Base-by-base conservation (phyloP, 1,284 basidiomycete species). In the Papiliotrema nemorosa region DNA sequence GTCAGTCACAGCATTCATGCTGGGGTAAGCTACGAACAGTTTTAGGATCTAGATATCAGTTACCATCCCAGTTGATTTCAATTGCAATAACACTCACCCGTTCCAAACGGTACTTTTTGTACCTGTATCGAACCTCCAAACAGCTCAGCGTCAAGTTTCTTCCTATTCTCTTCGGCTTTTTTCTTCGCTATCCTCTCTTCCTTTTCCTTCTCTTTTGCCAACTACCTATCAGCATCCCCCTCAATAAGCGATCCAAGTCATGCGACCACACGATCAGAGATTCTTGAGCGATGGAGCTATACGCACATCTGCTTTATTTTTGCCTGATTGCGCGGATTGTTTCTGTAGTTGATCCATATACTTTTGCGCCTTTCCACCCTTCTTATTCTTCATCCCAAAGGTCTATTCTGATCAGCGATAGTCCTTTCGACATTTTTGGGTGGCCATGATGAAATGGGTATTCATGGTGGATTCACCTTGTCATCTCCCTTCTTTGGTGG, bases 341-440 rank as follows among this genome's bases (percentile, higher is more conserved):
- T 86, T 81, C 75, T 93, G 84, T 47, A 97, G 84, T 44, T 80
- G 77, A 42, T 83, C 81, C 21, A 96, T 85, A 58, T 88, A 81
- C 68, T 87, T 85, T 78, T 97, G 88, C 25, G 91, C 93, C 76
- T 88, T 97, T 60, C 87, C 79, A 13, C 89, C 92, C 79, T 92
- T 92, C 88, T 94, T 93, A 78, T 93, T 94, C 81, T 93, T 92
- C 84, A 93, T 81, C 52, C 90, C 90, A 73, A 94, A 94, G 55
- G 86, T 90, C 87, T 89, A 50, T 3, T n/a, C n/a, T n/a, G n/a
- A n/a, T n/a, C n/a, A n/a, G n/a, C n/a, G n/a, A n/a, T 16, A 12
- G 16, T 34, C 26, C 41, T 41, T 34, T 53, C 42, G 35, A 29
- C 12, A 14, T 21, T 31, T n/a, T n/a, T n/a, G n/a, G n/a, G 49